Base-by-base conservation (phyloP, 1,139 yeast genomes). In the Torulaspora globosa region DNA sequence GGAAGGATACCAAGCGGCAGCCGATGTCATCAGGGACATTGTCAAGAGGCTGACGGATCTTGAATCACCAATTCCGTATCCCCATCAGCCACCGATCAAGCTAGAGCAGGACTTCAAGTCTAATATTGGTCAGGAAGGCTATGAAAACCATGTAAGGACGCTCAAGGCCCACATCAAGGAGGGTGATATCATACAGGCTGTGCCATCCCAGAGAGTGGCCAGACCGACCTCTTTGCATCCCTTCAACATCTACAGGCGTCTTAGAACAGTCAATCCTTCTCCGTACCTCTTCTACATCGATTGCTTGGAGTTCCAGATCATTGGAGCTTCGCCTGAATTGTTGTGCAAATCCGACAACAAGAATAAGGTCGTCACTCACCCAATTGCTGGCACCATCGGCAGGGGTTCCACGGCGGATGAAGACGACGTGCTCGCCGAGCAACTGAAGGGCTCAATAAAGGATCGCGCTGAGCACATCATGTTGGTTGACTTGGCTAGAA, bases 391-490 rank as follows among this genome's bases (percentile, higher is more conserved):
- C 43, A 92, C 98, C 2, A 85, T 92, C 48, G 79, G 74, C 58
- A 80, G 98, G 63, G 98, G 98, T 45, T 78, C 79, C 60, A 88
- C 97, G 9, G 73, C 82, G 18, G 95, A 88, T 59, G 97, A 92
- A 66, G 98, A 92, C 62, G 96, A 90, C 60, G 71, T 70, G 50
- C 75, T 89, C 47, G 97, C 97, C 3, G 74, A 75, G 19, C 79
- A 79, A 47, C 76, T 92, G 55, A 74, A 87, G 58, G 70, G 80
- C n/a, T 85, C 95, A 14, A 70, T 83, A 53, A 92, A 92, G 65
- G 98, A 92, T 67, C 78, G 97, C 44, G 97, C 98, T 1, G 98
- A 92, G 69, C 98, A 92, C 67, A 94, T 92, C 48, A 92, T 92
- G 98, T 79, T 92, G 70, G 98, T 92, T 23, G 98, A 92, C 68